phyloP scores from a whole-genome alignment of 75 land plant genomes.

The Ceratopteris richardii region DNA sequence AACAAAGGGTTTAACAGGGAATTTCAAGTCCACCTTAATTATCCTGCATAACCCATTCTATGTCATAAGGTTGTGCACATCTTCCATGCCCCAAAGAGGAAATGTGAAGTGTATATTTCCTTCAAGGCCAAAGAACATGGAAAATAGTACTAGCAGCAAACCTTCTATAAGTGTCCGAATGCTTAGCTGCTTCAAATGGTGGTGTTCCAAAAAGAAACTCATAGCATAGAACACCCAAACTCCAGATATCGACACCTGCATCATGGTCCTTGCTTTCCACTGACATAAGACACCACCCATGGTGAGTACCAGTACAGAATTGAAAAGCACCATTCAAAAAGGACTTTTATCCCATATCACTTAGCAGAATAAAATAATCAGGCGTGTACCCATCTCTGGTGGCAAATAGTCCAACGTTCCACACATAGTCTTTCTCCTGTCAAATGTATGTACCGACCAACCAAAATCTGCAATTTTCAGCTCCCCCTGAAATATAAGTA shows the following conservation, averaged over 20 bases:
- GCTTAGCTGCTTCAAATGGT: conserved; percentile 95
- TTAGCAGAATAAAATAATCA: too few relatives aligned
- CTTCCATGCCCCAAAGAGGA: background rate
- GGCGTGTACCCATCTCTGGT: conserved; percentile 84
- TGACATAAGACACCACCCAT: conserved; percentile 13
- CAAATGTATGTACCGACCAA: conserved; percentile 90
- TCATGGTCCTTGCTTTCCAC: conserved; percentile 94
- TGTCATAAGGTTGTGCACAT: background rate
- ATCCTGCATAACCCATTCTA: conserved; percentile 47
- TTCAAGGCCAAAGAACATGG: too few relatives aligned
- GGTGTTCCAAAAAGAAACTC: conserved; percentile 90
- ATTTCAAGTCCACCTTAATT: conserved; percentile 76
- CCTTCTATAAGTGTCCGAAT: conserved; percentile 88
- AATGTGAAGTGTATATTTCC: too few relatives aligned
- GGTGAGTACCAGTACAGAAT: too few relatives aligned
- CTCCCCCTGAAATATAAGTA: conserved; percentile 49
- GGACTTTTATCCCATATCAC: too few relatives aligned
- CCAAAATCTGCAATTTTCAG: conserved; percentile 96
- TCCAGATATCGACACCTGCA: conserved; percentile 89
- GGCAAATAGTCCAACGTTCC: conserved; percentile 94
- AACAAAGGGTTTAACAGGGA: conserved; percentile 66
- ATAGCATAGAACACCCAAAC: conserved; percentile 80
- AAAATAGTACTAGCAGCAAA: conserved; percentile 6
- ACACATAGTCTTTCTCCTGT: conserved; percentile 88
- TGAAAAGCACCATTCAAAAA: too few relatives aligned